A percentile compares a stretch with the other conserved stretches of the same genome.
Conservation (phyloP, 2,329 filamentous ascomycete species). For the Arthroderma sp. region DNA sequence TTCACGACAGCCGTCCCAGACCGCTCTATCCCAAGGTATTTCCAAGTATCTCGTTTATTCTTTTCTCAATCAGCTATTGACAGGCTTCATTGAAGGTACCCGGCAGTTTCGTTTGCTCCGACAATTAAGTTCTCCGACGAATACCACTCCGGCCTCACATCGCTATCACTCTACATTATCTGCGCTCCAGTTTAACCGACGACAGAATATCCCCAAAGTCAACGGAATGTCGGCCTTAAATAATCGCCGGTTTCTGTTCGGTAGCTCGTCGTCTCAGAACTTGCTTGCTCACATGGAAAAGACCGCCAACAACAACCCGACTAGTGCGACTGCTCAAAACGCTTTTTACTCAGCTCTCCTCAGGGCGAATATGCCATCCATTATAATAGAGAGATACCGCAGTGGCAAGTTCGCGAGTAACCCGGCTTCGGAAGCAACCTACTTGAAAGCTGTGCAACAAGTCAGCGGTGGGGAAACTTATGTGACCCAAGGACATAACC, state of each 20-base stretch:
- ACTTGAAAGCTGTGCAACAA: constrained; percentile 58
- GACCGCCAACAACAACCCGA: constrained; percentile 82
- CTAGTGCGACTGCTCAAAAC: constrained; percentile 76
- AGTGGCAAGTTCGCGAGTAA: constrained; percentile 76
- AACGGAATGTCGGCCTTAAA: constrained; percentile 18
- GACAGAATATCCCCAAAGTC: constrained; percentile 13
- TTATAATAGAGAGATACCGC: constrained; percentile 80
- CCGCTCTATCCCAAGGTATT: constrained; percentile 2
- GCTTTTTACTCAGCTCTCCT: constrained; percentile 87
- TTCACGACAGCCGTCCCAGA: not conserved
- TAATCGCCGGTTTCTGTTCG: constrained; percentile 27
- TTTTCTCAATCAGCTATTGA: too few species aligned
- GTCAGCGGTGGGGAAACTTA: constrained; percentile 35
- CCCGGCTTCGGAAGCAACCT: constrained; percentile 61
- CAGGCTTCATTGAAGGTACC: too few species aligned
- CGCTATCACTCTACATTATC: constrained; percentile 25
- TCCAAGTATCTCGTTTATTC: not conserved
- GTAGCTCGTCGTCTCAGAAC: constrained; percentile 33
- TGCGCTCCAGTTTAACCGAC: constrained; percentile 15
- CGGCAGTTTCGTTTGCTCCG: too few species aligned
- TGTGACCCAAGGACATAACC: constrained; percentile 14
- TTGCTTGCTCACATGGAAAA: constrained; percentile 77
- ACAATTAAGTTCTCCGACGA: too few species aligned
- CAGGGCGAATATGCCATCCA: constrained; percentile 84
- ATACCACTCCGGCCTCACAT: constrained; percentile 2